These are phyloP conservation scores for Aspergillus udagawae DNA, from an alignment of 2,329 filamentous ascomycete species.

Conservation along the genomic window DNA sequence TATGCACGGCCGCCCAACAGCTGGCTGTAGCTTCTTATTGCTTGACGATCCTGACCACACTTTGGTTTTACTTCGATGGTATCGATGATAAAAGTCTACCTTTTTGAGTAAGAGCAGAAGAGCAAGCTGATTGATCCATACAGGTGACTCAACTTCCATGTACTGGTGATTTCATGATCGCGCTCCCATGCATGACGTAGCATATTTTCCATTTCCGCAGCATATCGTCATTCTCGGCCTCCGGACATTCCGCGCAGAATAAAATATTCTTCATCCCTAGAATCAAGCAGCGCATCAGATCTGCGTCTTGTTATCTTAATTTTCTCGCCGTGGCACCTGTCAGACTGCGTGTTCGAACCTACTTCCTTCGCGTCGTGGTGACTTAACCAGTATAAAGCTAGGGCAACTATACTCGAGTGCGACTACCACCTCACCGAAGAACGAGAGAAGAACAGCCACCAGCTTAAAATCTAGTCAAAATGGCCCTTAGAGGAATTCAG, in stretches of 20 bases:
- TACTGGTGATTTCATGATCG: slow-evolving; percentile 24
- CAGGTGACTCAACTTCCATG: too few relatives aligned
- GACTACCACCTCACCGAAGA: neutral
- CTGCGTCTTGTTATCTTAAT: slow-evolving; percentile 3
- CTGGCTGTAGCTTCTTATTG: neutral
- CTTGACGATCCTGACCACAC: neutral
- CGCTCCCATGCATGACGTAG: slow-evolving; percentile 31
- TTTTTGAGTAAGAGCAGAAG: neutral
- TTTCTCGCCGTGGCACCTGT: neutral
- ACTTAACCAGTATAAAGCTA: neutral
- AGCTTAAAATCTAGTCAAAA: slow-evolving; percentile 12
- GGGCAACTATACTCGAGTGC: neutral
- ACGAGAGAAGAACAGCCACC: neutral
- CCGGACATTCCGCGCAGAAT: slow-evolving; percentile 30
- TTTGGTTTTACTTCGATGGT: neutral
- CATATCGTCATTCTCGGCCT: slow-evolving; percentile 29
- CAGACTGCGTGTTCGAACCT: neutral
- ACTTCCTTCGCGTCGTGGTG: neutral
- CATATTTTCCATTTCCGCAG: slow-evolving; percentile 10
- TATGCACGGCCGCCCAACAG: neutral
- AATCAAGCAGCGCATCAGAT: neutral
- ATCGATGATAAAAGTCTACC: neutral
- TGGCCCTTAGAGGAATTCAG: slow-evolving; percentile 25
- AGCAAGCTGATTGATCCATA: neutral
- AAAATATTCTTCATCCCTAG: slow-evolving; percentile 7